Conservation (phyloP, 768 basidiomycete genomes). For the Xerocomus brunneocitrinus region DNA sequence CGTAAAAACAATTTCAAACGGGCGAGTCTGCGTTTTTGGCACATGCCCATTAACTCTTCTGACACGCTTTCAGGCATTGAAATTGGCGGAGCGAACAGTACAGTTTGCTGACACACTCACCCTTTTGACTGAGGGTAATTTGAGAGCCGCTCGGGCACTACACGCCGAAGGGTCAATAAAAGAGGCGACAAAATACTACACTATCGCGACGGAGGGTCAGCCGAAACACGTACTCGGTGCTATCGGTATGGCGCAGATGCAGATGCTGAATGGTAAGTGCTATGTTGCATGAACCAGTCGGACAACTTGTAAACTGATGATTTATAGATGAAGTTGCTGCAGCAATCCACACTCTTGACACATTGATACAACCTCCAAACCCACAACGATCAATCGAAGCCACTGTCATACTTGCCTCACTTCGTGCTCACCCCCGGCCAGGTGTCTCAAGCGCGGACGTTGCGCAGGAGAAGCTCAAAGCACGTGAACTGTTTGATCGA, state of each 20-base stretch:
- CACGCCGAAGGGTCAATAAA: constrained; percentile 64
- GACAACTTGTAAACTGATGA: constrained; percentile 1
- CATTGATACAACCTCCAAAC: constrained; percentile 62
- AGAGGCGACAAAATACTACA: constrained; percentile 71
- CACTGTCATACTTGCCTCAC: constrained; percentile 81
- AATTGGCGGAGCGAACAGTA: constrained; percentile 89
- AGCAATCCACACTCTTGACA: constrained; percentile 83
- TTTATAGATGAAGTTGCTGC: constrained; percentile 72
- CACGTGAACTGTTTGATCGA: constrained; percentile 79
- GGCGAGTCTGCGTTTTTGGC: constrained; percentile 35
- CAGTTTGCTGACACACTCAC: constrained; percentile 90
- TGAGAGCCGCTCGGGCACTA: constrained; percentile 75
- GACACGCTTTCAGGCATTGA: constrained; percentile 57
- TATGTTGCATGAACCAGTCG: neutral
- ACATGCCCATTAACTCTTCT: neutral
- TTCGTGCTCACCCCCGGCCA: constrained; percentile 78
- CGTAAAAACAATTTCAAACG: constrained; percentile 61
- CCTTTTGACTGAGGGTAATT: constrained; percentile 80
- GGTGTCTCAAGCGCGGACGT: constrained; percentile 73
- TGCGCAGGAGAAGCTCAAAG: constrained; percentile 62
- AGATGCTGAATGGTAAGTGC: constrained; percentile 71
- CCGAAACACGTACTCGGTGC: constrained; percentile 75
- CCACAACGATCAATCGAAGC: constrained; percentile 74
- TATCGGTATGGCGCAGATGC: constrained; percentile 83
- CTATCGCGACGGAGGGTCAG: constrained; percentile 58